phyloP scores from a whole-genome alignment of 805 yeast species.

The Huiozyma sinensis region DNA sequence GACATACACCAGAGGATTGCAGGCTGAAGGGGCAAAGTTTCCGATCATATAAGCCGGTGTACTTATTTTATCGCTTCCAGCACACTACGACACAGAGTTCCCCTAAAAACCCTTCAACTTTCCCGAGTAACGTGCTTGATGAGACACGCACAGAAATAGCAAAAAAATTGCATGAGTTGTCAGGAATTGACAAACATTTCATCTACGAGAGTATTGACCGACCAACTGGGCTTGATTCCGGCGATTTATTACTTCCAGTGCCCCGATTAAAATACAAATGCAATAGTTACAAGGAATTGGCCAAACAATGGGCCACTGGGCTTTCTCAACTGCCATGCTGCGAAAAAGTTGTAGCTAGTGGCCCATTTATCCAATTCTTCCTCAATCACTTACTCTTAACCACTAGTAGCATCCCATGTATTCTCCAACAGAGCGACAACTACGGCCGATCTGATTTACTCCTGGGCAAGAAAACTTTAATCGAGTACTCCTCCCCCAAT shows the following conservation, averaged over 20 bases:
- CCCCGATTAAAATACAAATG: conserved; percentile 66
- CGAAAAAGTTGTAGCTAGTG: conserved; percentile 65
- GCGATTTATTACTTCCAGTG: conserved; percentile 84
- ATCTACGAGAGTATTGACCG: conserved; percentile 83
- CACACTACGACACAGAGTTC: too few species aligned
- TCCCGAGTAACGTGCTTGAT: too few species aligned
- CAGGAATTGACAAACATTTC: conserved; percentile 15
- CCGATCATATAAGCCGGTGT: too few species aligned
- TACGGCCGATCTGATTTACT: conserved; percentile 77
- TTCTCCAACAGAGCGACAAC: conserved; percentile 43
- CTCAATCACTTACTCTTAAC: conserved; percentile 58
- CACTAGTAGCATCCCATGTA: conserved; percentile 58
- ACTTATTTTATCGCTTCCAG: too few species aligned
- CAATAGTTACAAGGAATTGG: conserved; percentile 26
- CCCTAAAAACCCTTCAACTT: too few species aligned
- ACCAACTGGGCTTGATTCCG: conserved; percentile 77
- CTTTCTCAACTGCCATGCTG: conserved; percentile 66
- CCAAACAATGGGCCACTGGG: conserved; percentile 64
- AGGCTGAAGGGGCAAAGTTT: too few species aligned
- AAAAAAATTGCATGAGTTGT: too few species aligned
- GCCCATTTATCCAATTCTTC: conserved; percentile 86
- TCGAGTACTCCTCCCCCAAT: conserved; percentile 96
- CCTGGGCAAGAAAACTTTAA: conserved; percentile 52
- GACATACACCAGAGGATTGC: too few species aligned
- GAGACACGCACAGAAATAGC: too few species aligned